phyloP scores from a whole-genome alignment of 306 rosid genomes.

The Prunus salicina region DNA sequence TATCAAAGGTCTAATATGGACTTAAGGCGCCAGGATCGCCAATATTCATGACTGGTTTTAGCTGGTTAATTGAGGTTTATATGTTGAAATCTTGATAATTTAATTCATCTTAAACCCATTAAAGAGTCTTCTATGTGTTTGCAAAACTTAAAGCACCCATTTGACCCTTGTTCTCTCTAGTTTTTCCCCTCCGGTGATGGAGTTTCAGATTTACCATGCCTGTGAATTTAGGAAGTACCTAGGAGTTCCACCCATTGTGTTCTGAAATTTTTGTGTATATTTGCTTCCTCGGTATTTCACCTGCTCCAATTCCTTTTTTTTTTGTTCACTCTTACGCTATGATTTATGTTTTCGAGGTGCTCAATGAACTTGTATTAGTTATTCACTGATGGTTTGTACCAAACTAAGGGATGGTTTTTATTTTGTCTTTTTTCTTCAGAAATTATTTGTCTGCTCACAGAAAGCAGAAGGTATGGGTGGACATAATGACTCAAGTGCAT shows the following conservation, averaged over 20 bases:
- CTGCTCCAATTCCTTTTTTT: neutral
- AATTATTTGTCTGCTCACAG: conserved; percentile 9
- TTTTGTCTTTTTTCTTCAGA: conserved; percentile 23
- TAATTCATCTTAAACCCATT: neutral
- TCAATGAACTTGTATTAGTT: neutral
- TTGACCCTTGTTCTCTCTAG: neutral
- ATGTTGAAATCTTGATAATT: neutral
- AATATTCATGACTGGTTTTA: neutral
- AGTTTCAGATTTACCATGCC: neutral
- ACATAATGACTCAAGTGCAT: conserved; percentile 47
- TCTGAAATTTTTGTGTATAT: neutral
- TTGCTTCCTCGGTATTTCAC: neutral
- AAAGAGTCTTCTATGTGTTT: neutral
- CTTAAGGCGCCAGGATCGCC: neutral
- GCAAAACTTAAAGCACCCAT: neutral
- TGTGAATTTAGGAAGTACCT: neutral
- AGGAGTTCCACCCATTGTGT: neutral
- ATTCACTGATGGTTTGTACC: neutral
- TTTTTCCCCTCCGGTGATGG: neutral
- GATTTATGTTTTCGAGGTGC: neutral
- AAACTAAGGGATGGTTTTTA: neutral
- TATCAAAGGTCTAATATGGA: neutral
- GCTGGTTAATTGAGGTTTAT: neutral
- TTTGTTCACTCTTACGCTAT: neutral
- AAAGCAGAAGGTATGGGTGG: conserved; percentile 57